Base-by-base conservation (phyloP, 1,284 basidiomycete genomes). In the Taiwanofungus camphoratus region DNA sequence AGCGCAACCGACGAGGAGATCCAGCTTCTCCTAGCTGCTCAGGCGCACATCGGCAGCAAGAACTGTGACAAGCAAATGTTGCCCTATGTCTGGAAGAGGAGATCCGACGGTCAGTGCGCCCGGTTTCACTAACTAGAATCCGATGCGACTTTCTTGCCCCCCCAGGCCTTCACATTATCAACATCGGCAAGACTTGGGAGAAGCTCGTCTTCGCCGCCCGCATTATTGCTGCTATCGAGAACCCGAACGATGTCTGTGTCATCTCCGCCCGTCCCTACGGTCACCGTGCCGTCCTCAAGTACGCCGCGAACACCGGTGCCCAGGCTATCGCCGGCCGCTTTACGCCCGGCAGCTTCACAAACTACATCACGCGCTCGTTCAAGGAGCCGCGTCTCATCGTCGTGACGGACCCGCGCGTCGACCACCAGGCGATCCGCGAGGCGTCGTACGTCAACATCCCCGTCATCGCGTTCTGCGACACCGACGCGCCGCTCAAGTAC, bases 371-470 rank as follows among this genome's bases (percentile, higher is more conserved):
- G 59, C 90, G 92, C 61, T 97, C 94, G 49, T 99, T 98, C 90
- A 99, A 98, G 79, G 95, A 99, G 76, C 95, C 95, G 60, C 92
- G 95, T 58, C 80, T 99, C 54, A 95, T 99, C 67, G 71, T 99
- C 60, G 94, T 99, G 55, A 98, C 94, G 67, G 95, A 99, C 77
- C 96, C 95, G 57, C 91, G 96, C 55, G 90, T 97, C 53, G 95
- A 99, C 76, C 94, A 98, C 79, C 96, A 99, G 75, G 96, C 96
- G 56, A 99, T 99, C 73, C 92, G 95, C 58, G 95, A 99, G 76
- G 94, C 96, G 43, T 94, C 94, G 47, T 99, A 99, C 70, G 95
- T 98, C 70, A 99, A 99, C 86, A 98, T 99, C 69, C 95, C 95
- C 60, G 95, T 99, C 66, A 97, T 99, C 63, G 95, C 95, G 48